Base-by-base conservation (phyloP, 805 yeast genomes). In the Jamesozyma jinghongensis region DNA sequence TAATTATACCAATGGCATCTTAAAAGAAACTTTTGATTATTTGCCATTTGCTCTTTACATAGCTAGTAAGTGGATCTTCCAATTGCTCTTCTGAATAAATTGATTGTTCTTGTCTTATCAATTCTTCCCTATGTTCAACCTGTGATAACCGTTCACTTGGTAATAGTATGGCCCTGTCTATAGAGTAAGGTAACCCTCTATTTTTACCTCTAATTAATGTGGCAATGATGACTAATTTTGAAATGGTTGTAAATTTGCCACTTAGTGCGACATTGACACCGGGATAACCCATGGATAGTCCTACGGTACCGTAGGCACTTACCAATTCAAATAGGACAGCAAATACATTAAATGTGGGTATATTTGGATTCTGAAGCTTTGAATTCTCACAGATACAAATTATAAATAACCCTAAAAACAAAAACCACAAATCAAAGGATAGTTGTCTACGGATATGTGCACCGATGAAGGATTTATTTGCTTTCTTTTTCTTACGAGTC, bases 231-330 rank as follows among this genome's bases (percentile, higher is more conserved):
- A 88, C 85, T 32, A 90, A 67, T 56, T 92, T 92, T 1, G 95
- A 82, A 4, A 90, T 52, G 0, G 71, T 70, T 17, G 74, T 71
- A 58, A 90, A 86, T 53, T 81, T 74, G 0, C 77, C 86, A n/a
- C 81, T 71, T 34, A 92, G 74, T 1, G 97, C 84, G 2, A 85
- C 68, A 44, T 72, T 65, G 4, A 73, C 66, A 34, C 65, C 66
- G 0, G 94, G 84, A 49, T 79, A 86, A 0, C 98, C 98, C 41
- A 86, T 61, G 4, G 95, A 83, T 44, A 90, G 62, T 0, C 98
- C 98, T 32, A 90, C 97, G 0, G 95, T 87, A 59, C 97, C 97
- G 63, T 90, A 92, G 0, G 97, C 97, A 48, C 94, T 81, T 5
- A 86, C 85, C 41, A 87, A 79, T 57, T 90, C 98, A 63, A 88